Conservation (phyloP, 768 basidiomycete species). For the Dictyophora rubrovolvata region DNA sequence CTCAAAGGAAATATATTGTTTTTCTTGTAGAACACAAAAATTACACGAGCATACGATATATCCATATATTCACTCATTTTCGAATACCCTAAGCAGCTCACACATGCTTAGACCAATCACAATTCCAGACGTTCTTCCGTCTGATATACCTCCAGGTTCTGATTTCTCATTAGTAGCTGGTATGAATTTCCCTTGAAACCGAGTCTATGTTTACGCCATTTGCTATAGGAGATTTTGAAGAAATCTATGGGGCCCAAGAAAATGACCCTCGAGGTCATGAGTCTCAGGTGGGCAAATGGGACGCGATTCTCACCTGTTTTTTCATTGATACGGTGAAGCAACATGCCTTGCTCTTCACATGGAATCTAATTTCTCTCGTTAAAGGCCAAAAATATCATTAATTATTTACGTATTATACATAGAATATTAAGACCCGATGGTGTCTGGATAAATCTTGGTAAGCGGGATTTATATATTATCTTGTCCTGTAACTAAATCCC, state of each 20-base stretch:
- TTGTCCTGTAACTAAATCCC: not conserved
- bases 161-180: constrained; percentile 85
- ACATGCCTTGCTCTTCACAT: constrained; percentile 10
- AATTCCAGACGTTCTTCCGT: constrained; percentile 80
- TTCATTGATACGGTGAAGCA: constrained; percentile 81
- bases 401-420: constrained; percentile 83
- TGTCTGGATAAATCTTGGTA: constrained; percentile 85
- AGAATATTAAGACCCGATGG: constrained; percentile 75
- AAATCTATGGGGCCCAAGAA: constrained; percentile 60
- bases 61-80: constrained; percentile 89
- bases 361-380: not conserved
- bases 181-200: constrained; percentile 19
- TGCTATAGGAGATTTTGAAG: constrained; percentile 75
- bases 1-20: not conserved
- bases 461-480: constrained; percentile 5
- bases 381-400: constrained; percentile 85
- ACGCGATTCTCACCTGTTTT: constrained; percentile 89
- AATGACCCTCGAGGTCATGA: constrained; percentile 41
- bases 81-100: constrained; percentile 53
- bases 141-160: constrained; percentile 50
- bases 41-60: constrained; percentile 68
- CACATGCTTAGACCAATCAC: constrained; percentile 57
- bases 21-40: constrained; percentile 42
- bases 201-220: constrained; percentile 4
- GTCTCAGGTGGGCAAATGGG: constrained; percentile 72